phyloP scores from a whole-genome alignment of 345 rosid genomes.

The Durio zibethinus region DNA sequence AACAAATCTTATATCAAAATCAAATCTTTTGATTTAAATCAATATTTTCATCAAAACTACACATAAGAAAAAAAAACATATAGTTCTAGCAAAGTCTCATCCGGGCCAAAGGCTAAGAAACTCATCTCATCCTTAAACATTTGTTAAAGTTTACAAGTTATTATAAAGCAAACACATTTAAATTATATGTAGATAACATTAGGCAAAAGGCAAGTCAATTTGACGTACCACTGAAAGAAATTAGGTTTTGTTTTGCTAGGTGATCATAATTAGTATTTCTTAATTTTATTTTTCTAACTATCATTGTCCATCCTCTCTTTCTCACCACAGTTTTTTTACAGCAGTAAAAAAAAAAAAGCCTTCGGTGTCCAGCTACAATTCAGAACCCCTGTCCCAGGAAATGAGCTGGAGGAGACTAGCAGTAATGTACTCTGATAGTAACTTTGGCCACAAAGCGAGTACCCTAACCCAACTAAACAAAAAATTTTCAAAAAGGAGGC shows the following conservation, averaged over 20 bases:
- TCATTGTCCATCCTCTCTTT: not conserved
- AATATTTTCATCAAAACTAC: not conserved
- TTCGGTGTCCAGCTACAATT: conserved; percentile 15
- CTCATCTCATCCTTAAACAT: not conserved
- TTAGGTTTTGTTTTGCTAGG: not conserved
- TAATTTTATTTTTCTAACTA: not conserved
- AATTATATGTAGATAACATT: not conserved
- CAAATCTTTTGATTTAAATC: too few species aligned
- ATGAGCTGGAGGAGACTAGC: conserved; percentile 12
- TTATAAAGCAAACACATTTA: not conserved
- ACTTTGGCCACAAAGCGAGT: not conserved
- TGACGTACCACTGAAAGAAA: not conserved
- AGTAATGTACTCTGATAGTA: not conserved
- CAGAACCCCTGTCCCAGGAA: conserved; percentile 11
- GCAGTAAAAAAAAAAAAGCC: conserved; percentile 3
- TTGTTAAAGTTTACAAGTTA: not conserved
- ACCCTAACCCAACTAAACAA: not conserved
- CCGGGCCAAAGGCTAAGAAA: not conserved
- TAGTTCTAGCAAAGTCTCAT: not conserved
- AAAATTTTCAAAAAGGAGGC: not conserved
- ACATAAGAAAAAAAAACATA: conserved; percentile 2
- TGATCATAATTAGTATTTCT: too few species aligned
- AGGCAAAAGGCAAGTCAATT: not conserved
- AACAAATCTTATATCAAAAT: too few species aligned
- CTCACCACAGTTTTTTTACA: not conserved